Base-by-base conservation (phyloP, 225 moss, liverwort and hornwort species). In the Physcomitrellopsis africana region DNA sequence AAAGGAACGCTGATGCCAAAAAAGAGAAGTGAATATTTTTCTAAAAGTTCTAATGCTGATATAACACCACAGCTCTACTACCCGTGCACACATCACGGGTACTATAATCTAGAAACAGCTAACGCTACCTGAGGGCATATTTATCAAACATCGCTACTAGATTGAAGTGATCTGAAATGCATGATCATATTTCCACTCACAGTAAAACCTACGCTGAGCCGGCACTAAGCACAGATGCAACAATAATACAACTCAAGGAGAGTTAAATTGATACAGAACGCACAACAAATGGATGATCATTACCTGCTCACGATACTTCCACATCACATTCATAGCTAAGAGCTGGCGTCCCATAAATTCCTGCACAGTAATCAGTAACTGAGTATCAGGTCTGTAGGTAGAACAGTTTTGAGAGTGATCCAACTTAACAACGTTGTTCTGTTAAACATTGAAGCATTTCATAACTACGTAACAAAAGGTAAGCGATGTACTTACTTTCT, bases 261-360 rank as follows among this genome's bases (percentile, higher is more conserved):
- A 14, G 37, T 52, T 22, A 75, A 32, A 43, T 54, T 17, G 54
- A 55, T 26, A 68, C 57, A 3, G 20, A 69, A 52, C 45, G 23
- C 32, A 15, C n/a, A 24, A 19, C 1, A 29, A 56, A 67, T 41
- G 22, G 8, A 55, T 27, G 15, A 11, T 72, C 62, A 18, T 10
- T 87, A 97, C 97, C 93, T 97, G 97, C 83, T 99, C 99, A 65
- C 99, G 92, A 74, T 95, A 99, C 79, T 99, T 99, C 99, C 99
- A 99, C 99, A 99, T 99, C 32, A 99, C 92, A 73, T 99, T 99
- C 99, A 99, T 99, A 24, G 99, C 99, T 79, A 99, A 72, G 27
- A 99, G 79, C 77, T 99, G 99, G 46, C 99, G 86, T 46, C 99
- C 99, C 77, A 99, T 73, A 76, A 99, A 99, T 76, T 99, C 99